Percentiles rank a stretch among this genome's conserved stretches.
Conservation (phyloP, 257 asterid species). For the Vinca minor region DNA sequence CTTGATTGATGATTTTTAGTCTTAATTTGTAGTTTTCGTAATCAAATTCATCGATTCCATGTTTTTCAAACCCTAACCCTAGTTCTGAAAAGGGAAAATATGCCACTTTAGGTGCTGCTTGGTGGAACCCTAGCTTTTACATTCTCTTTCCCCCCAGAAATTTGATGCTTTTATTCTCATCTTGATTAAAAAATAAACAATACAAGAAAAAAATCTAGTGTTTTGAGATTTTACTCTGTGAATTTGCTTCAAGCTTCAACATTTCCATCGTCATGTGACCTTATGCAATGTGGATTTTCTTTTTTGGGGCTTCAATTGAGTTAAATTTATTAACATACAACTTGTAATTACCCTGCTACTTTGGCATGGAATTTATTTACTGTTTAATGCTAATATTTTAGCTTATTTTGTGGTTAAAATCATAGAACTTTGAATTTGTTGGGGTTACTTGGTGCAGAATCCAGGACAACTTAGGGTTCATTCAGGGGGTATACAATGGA, state of each 20-base stretch:
- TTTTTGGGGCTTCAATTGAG: neutral
- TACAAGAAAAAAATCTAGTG: neutral
- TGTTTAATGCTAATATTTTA: neutral
- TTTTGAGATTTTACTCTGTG: neutral
- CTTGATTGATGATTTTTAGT: no score
- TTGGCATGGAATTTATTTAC: neutral
- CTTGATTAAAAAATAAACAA: no score
- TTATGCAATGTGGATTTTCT: neutral
- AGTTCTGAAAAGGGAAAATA: no score
- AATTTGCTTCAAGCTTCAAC: neutral
- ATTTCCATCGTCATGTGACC: neutral
- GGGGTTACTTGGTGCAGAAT: constrained; percentile 33
- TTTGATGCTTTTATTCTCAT: neutral
- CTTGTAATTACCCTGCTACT: neutral
- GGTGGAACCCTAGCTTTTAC: constrained; percentile 3
- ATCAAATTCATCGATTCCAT: neutral
- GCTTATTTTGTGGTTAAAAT: neutral
- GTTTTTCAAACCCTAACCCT: constrained; percentile 15
- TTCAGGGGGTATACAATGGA: constrained; percentile 79
- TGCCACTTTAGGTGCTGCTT: neutral
- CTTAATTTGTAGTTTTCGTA: neutral
- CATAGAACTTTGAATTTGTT: neutral
- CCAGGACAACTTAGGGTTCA: constrained; percentile 86
- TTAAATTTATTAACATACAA: neutral
- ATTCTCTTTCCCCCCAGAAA: neutral